Conservation (phyloP, 345 rosid genomes). For the Melastoma malabathricum region DNA sequence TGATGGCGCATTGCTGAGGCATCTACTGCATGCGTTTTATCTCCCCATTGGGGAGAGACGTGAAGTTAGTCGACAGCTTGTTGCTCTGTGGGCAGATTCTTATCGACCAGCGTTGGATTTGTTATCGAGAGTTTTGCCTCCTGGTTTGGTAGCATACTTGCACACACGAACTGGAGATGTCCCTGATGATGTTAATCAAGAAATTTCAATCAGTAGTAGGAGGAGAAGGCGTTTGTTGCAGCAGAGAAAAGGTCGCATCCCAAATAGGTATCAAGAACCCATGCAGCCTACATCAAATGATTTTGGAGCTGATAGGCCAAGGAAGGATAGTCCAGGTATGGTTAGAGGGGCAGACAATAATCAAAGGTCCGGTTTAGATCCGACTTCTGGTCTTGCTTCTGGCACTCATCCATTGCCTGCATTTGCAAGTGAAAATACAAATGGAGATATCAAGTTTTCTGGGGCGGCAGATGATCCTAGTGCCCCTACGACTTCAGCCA, state of each 20-base stretch:
- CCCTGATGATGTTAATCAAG: slow-evolving; percentile 49
- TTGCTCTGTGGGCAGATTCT: slow-evolving; percentile 99
- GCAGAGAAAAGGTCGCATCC: slow-evolving; percentile 70
- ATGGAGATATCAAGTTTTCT: slow-evolving; percentile 21
- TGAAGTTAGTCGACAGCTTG: slow-evolving; percentile 97
- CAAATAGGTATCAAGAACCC: slow-evolving; percentile 59
- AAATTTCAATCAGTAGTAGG: slow-evolving; percentile 54
- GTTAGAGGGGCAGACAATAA: slow-evolving; percentile 33
- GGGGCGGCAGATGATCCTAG: slow-evolving; percentile 45
- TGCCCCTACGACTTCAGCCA: slow-evolving; percentile 20
- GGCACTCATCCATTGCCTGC: slow-evolving; percentile 17
- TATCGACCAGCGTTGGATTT: slow-evolving; percentile 90
- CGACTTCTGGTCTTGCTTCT: slow-evolving; percentile 32
- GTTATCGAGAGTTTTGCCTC: slow-evolving; percentile 87
- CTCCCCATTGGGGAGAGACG: slow-evolving; percentile 89
- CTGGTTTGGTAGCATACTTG: slow-evolving; percentile 98
- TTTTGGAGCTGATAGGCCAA: slow-evolving; percentile 38
- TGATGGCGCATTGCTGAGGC: slow-evolving; percentile 97
- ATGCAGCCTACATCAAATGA: slow-evolving; percentile 30
- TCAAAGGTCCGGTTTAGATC: slow-evolving; percentile 33
- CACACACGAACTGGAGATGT: slow-evolving; percentile 68
- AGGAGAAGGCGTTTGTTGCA: slow-evolving; percentile 75
- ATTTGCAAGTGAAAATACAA: slow-evolving; percentile 34
- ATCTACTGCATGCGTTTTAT: slow-evolving; percentile 77
- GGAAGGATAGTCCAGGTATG: slow-evolving; percentile 29